Conservation (phyloP, 202 grass and related monocot genomes). For the Zizania palustris region DNA sequence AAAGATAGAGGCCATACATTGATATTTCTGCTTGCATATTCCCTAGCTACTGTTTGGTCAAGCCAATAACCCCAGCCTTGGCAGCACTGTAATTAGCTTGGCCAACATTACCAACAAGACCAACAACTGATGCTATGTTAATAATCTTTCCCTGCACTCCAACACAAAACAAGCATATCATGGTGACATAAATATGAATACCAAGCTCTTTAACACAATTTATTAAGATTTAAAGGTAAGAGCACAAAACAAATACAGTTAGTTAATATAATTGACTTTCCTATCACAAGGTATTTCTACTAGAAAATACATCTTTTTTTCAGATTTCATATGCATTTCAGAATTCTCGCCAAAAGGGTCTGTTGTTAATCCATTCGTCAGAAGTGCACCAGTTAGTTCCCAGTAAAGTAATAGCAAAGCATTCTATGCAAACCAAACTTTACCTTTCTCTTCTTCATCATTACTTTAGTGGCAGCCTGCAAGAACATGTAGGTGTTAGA, state of each 20-base stretch:
- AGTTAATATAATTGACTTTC: background rate
- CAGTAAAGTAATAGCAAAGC: background rate
- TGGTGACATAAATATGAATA: background rate
- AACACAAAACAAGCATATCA: conserved; percentile 27
- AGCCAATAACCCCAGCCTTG: conserved; percentile 96
- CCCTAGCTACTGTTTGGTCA: conserved; percentile 92
- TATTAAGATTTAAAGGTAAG: conserved; percentile 16
- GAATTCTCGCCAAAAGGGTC: background rate
- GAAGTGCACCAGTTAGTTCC: background rate
- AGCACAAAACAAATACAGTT: background rate
- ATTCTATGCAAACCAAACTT: background rate
- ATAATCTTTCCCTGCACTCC: conserved; percentile 81
- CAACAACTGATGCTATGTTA: conserved; percentile 92
- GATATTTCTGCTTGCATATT: conserved; percentile 98
- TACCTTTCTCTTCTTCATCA: conserved; percentile 99
- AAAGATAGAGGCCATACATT: conserved; percentile 51
- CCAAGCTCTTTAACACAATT: background rate
- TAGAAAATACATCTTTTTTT: background rate
- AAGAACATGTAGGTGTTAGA: conserved; percentile 43
- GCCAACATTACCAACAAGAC: conserved; percentile 80
- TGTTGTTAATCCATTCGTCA: background rate
- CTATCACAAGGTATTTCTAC: background rate
- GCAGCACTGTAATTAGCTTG: conserved; percentile 98
- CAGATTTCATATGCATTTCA: background rate
- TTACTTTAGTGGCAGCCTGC: conserved; percentile 95